Evolutionary conservation across 169 alveolate genomes (phyloP), one percentile per base, ranked within the genome.

Genomic region (Toxoplasma gondii): DNA sequence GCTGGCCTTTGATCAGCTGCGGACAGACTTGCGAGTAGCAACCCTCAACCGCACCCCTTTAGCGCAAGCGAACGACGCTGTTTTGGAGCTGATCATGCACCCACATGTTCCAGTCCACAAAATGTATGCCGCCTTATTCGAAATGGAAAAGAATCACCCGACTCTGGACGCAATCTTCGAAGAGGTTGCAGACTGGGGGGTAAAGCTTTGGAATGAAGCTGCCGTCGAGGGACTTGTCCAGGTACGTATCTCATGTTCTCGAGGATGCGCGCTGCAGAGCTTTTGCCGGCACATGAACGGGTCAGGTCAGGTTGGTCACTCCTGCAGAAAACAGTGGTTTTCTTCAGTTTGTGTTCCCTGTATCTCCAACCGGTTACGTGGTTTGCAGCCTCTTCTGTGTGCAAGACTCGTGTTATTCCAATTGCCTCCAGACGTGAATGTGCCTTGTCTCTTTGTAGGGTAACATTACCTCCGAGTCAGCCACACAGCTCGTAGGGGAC

Each of bases 171-270:
- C 45, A 31, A 19, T 78, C 86, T 38, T 36, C 44, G 86, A 78
- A n/a, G 69, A 82, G 64, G 53, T 19, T 67, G 39, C 31, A 58
- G 88, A 9, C 24, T 90, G 93, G 93, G 88, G 64, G 17, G 27
- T 4, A 43, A 10, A 27, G 34, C 0, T 69, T 0, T 90, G 64
- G 88, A 41, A 64, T 10, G 74, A 90, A 41, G 88, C 64, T 31
- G 38, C 24, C 88, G 49, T 90, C 10, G 88, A 90, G 36, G 93
- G 93, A 9, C 88, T 90, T 2, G 64, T 90, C 36, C 93, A 90
- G 88, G 93, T 90, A 45, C 39, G 17, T 16, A 31, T 31, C 24
- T 64, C 58, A 12, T 49, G 58, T 49, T 49, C 58, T 49, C 22
- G 4, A 49, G 58, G 58, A 49, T 49, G 58, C 12, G 58, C 12